Evolutionary conservation across 805 yeast species (phyloP).

Genomic region (Candida broadrunensis): DNA sequence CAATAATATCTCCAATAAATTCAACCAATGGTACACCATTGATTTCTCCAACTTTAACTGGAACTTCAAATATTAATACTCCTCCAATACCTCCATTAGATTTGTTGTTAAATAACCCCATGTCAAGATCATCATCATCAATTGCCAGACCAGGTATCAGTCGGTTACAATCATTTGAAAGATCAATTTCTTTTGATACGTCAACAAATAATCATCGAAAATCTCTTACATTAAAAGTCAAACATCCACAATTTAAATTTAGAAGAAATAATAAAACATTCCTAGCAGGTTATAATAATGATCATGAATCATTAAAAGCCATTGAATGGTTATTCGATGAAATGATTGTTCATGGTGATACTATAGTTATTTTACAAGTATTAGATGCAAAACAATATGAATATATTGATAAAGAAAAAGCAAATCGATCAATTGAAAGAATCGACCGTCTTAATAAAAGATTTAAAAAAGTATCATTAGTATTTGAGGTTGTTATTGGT

Average conservation of each 20-base stretch:
- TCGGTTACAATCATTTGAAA: conserved; percentile 23
- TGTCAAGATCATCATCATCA: conserved; percentile 3
- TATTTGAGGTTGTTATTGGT: conserved; percentile 40
- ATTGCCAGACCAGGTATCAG: conserved; percentile 9
- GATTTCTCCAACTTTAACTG: conserved; percentile 13
- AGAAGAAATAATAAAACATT: conserved; percentile 43
- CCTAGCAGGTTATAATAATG: conserved; percentile 37
- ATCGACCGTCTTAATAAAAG: conserved; percentile 34
- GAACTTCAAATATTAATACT: conserved; percentile 6
- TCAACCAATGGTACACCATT: conserved; percentile 5
- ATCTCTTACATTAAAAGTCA: conserved; percentile 38
- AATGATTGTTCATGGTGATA: conserved; percentile 42
- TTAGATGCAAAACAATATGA: conserved; percentile 31
- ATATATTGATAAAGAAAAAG: conserved; percentile 25
- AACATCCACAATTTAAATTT: conserved; percentile 41
- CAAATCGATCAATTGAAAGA: conserved; percentile 23
- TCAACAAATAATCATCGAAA: conserved; percentile 26
- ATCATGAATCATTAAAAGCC: conserved; percentile 35
- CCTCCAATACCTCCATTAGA: conserved; percentile 7
- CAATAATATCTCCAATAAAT: conserved; percentile 9
- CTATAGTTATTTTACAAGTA: conserved; percentile 39
- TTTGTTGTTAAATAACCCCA: conserved; percentile 2
- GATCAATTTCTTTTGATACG: conserved; percentile 43
- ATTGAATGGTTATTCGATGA: conserved; percentile 45
- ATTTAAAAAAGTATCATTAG: conserved; percentile 33